Conservation (phyloP, 1,284 basidiomycete genomes). For the Ceratobasidium sp. region DNA sequence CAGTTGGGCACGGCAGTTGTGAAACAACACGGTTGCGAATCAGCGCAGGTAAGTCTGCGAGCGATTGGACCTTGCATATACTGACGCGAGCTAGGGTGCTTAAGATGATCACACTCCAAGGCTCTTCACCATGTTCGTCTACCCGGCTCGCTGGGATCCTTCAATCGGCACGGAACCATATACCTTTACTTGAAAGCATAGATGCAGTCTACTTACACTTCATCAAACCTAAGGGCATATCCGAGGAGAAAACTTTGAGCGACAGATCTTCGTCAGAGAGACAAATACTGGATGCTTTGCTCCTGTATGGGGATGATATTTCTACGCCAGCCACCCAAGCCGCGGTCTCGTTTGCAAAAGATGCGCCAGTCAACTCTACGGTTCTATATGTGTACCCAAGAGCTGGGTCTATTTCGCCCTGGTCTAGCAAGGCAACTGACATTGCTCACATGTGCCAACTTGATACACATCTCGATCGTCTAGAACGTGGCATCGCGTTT, state of each 20-base stretch:
- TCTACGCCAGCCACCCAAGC: slow-evolving; percentile 62
- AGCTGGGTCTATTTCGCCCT: slow-evolving; percentile 84
- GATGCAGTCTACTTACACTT: slow-evolving; percentile 92
- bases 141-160: slow-evolving; percentile 71
- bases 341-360: slow-evolving; percentile 54
- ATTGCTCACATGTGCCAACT: slow-evolving; percentile 91
- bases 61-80: neutral
- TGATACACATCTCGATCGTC: slow-evolving; percentile 71
- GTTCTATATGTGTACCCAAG: slow-evolving; percentile 82
- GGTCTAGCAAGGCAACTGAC: slow-evolving; percentile 98
- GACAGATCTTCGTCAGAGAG: slow-evolving; percentile 61
- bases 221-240: slow-evolving; percentile 68
- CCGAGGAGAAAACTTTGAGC: slow-evolving; percentile 63
- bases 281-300: slow-evolving; percentile 74
- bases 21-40: neutral
- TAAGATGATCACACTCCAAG: slow-evolving; percentile 63
- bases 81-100: neutral
- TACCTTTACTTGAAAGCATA: slow-evolving; percentile 69
- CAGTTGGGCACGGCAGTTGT: neutral
- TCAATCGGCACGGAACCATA: slow-evolving; percentile 65
- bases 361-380: slow-evolving; percentile 52
- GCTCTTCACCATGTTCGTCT: slow-evolving; percentile 76
- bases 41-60: neutral
- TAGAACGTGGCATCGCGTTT: slow-evolving; percentile 87
- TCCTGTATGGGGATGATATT: slow-evolving; percentile 87